These are phyloP conservation scores for Chondrostereum purpureum DNA, from an alignment of 1,284 basidiomycete genomes.

Conservation along the genomic window DNA sequence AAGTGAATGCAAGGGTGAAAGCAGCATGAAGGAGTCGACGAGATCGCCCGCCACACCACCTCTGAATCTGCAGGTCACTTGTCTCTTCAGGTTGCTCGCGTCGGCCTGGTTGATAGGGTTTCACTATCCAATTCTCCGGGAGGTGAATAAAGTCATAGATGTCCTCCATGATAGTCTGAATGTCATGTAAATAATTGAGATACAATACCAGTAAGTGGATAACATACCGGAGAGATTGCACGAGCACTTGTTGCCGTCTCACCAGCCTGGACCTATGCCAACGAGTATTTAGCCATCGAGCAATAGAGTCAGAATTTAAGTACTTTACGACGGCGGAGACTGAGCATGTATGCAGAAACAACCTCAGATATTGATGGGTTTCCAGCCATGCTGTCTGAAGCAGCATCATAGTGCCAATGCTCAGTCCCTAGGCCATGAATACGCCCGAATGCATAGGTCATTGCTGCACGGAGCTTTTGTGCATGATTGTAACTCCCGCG, in stretches of 20 bases:
- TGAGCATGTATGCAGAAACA: constrained; percentile 28
- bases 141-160: constrained; percentile 21
- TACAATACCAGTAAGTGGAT: constrained; percentile 2
- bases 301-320: not conserved
- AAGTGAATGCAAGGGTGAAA: constrained; percentile 25
- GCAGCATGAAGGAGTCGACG: constrained; percentile 19
- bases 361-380: constrained; percentile 25
- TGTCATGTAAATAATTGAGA: constrained; percentile 1
- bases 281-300: not conserved
- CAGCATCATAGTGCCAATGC: constrained; percentile 20
- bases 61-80: constrained; percentile 13
- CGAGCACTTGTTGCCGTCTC: constrained; percentile 23
- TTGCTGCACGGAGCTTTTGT: constrained; percentile 28
- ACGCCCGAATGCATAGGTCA: constrained; percentile 25
- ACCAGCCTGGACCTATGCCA: constrained; percentile 17
- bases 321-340: constrained; percentile 23
- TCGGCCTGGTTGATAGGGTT: not conserved
- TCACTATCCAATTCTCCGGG: constrained; percentile 11
- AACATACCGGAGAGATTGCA: constrained; percentile 23
- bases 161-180: constrained; percentile 17
- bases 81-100: constrained; percentile 6
- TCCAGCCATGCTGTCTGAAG: constrained; percentile 17
- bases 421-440: constrained; percentile 20
- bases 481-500: constrained; percentile 26
- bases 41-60: constrained; percentile 20